These are phyloP conservation scores for Cystofilobasidium bisporidii DNA, from an alignment of 768 basidiomycete genomes.

Conservation along the genomic window DNA sequence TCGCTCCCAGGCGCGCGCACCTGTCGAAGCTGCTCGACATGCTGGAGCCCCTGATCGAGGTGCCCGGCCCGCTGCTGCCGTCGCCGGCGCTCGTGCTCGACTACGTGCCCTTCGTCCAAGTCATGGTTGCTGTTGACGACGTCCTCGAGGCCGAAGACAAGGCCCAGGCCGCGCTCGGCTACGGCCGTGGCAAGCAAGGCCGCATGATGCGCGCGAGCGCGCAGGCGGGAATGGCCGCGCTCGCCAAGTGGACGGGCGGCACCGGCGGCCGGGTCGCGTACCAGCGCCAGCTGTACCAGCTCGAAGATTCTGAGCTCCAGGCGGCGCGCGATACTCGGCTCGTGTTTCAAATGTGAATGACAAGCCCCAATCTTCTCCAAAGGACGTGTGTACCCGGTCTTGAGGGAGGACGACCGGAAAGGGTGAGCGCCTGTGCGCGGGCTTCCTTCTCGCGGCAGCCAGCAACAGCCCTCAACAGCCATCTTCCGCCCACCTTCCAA, in stretches of 20 bases:
- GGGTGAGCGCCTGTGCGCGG: no score
- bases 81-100: conserved; percentile 46
- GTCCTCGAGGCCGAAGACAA: conserved; percentile 3
- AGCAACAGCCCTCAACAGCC: no score
- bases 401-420: no score
- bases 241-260: conserved; percentile 5
- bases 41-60: conserved; percentile 48
- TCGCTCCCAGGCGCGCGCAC: conserved; percentile 47
- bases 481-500: not conserved
- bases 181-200: conserved; percentile 6
- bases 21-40: conserved; percentile 45
- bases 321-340: not conserved
- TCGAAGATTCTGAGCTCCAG: not conserved
- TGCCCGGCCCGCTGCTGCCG: conserved; percentile 43
- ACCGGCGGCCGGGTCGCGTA: not conserved
- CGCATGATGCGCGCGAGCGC: not conserved
- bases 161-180: not conserved
- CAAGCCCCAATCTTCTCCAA: not conserved
- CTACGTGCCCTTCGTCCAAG: not conserved
- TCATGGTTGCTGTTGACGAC: not conserved
- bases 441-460: no score
- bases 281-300: not conserved
- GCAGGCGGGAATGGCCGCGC: not conserved
- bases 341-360: not conserved
- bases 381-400: no score